Evolutionary conservation across 257 asterid species (phyloP), one percentile per base, ranked within the genome.

Genomic region (Rubia yunnanensis): DNA sequence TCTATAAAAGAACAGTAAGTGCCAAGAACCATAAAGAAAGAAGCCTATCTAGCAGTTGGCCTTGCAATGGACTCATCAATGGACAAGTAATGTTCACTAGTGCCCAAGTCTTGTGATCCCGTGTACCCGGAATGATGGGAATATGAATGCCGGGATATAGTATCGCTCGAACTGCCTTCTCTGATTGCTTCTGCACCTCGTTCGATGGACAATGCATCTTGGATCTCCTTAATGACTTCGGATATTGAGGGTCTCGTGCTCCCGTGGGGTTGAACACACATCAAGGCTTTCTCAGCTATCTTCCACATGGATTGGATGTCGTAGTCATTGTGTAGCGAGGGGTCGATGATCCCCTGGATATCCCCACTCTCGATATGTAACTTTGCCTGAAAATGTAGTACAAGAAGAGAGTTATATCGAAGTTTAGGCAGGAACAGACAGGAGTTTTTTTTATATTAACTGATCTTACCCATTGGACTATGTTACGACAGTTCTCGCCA

Each of bases 261-360:
- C 49, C 97, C 99, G n/a, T 94, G 97, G 17, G 99, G 87, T 61
- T 82, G 96, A 20, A 90, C 87, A 58, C 99, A 94, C 96, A 90
- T 86, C 78, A 90, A 35, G 17, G 99, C 99, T 69, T 85, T 94
- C 88, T 94, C 99, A 0, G 99, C 99, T 78, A 94, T 94, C 77
- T 90, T 94, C 99, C 99, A 90, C 94, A 94, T 90, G 1, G 99
- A 94, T 50, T 94, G 99, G 71, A 88, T 86, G 72, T 94, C 96
- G 49, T 90, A 94, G 0, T 82, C 91, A 7, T 72, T 69, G 5
- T 56, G 81, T 46, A 94, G 72, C 10, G 88, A 20, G 4, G 96
- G 96, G 79, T 94, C 99, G 39, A 94, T 90, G 63, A 94, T 94
- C 22, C 97, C 92, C 71, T 94, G 99, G 76, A 94, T 82, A 79